Evolutionary conservation across 805 yeast species (phyloP), one percentile per base, ranked within the genome.

Genomic region (Candida verbasci): DNA sequence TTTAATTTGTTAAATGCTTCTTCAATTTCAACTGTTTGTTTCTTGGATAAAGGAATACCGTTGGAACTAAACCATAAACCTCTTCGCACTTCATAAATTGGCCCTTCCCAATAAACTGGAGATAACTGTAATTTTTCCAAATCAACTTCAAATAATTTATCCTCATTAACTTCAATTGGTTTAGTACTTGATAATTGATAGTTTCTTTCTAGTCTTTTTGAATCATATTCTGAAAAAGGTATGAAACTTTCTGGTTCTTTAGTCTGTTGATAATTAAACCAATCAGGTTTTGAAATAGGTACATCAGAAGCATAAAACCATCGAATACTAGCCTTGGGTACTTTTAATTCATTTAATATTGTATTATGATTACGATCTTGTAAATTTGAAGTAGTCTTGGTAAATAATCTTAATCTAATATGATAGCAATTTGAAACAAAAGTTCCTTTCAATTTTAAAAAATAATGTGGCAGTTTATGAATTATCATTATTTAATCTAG

Each of bases 91-190:
- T 85, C 88, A 52, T 80, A 91, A 0, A 66, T 61, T 0, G 96
- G 93, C 1, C 97, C 97, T 6, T 77, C 79, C 97, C 97, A 91
- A 54, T 80, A 91, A 0, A 80, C 72, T 0, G 97, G 94, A 3
- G 60, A 45, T 48, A 89, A 55, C 33, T 68, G 70, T 57, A 78
- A 69, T 6, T 61, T 56, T 0, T 52, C 43, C 15, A 91, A 42
- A 49, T 86, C 78, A 4, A 87, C 96, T 48, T 78, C 76, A 49
- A 84, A 85, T 17, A 91, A 62, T 17, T 76, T 74, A 52, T 89
- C 97, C 49, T 86, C 95, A 51, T 81, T 81, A 1, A 91, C 97
- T 1, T 74, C 72, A 3, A 83, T 74, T 1, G 42, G 3, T 2
- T 27, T 24, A 5, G 12, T 23, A n/a, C 10, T 24, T 10, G 31